These are phyloP conservation scores for Tagetes patula DNA, from an alignment of 129 eudicot species.

Conservation along the genomic window DNA sequence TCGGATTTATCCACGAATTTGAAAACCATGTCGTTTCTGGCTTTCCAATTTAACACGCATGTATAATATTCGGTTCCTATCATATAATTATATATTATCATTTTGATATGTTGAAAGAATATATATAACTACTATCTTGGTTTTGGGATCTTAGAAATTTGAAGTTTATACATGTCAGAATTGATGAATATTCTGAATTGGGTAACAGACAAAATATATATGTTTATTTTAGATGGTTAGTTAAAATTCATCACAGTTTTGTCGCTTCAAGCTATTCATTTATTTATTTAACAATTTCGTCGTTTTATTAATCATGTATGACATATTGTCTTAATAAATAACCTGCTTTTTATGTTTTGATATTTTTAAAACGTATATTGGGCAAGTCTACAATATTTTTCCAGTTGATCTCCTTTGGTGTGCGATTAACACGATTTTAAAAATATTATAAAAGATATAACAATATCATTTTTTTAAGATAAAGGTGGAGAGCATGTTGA, in stretches of 20 bases:
- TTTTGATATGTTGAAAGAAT: too few relatives aligned
- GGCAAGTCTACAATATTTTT: not conserved
- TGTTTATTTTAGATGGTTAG: not conserved
- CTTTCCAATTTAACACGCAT: too few relatives aligned
- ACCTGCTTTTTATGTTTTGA: not conserved
- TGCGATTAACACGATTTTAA: not conserved
- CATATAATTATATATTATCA: too few relatives aligned
- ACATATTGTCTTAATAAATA: not conserved
- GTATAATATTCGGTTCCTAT: too few relatives aligned
- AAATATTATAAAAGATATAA: not conserved
- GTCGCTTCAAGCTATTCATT: too few relatives aligned
- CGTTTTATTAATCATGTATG: not conserved
- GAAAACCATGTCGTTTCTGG: too few relatives aligned
- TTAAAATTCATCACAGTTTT: not conserved
- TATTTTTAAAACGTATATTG: not conserved
- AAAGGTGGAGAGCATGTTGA: conserved; percentile 52
- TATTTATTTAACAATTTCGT: not conserved
- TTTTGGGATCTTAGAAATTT: not conserved
- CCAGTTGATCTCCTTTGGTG: not conserved
- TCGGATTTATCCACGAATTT: too few relatives aligned
- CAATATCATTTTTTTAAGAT: conserved; percentile 6
- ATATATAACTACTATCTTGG: too few relatives aligned
- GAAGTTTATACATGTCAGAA: not conserved
- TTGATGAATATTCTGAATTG: not conserved
- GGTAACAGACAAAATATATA: not conserved